Conservation (phyloP, 106 monocot genomes). For the Amphibolis antarctica region DNA sequence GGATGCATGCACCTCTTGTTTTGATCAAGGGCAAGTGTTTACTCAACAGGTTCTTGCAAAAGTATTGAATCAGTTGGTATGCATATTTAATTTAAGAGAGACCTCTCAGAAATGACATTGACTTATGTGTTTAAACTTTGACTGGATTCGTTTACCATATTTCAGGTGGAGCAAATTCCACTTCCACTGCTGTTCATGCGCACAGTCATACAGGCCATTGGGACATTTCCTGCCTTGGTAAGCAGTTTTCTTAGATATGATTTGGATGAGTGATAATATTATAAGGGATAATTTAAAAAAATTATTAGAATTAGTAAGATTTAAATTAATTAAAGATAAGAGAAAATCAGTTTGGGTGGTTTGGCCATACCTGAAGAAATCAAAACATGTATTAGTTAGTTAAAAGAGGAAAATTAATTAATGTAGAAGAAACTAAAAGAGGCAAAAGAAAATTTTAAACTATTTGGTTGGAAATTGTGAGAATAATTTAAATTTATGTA, state of each 20-base stretch:
- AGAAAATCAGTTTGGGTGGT: too few species aligned
- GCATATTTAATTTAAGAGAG: not conserved
- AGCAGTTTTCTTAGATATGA: constrained; percentile 10
- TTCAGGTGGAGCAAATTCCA: constrained; percentile 92
- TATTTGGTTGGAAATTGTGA: too few species aligned
- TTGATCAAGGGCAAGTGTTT: constrained; percentile 76
- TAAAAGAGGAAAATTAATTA: too few species aligned
- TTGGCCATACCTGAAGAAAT: too few species aligned
- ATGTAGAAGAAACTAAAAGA: too few species aligned
- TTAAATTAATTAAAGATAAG: too few species aligned
- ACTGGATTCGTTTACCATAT: constrained; percentile 2
- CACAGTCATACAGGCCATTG: constrained; percentile 83
- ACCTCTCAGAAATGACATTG: not conserved
- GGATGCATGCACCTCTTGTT: constrained; percentile 90
- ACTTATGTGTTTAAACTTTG: not conserved
- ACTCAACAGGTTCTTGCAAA: constrained; percentile 93
- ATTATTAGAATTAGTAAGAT: too few species aligned
- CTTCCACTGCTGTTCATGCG: constrained; percentile 97
- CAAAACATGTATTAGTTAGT: too few species aligned
- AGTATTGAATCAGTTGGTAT: constrained; percentile 87
- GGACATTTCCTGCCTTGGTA: constrained; percentile 67
- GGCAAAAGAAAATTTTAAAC: too few species aligned
- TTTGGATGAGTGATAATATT: too few species aligned
- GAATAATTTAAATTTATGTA: too few species aligned
- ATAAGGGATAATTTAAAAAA: too few species aligned